These are phyloP conservation scores for Penicillium steckii DNA, from an alignment of 495 filamentous ascomycete species.

Conservation along the genomic window DNA sequence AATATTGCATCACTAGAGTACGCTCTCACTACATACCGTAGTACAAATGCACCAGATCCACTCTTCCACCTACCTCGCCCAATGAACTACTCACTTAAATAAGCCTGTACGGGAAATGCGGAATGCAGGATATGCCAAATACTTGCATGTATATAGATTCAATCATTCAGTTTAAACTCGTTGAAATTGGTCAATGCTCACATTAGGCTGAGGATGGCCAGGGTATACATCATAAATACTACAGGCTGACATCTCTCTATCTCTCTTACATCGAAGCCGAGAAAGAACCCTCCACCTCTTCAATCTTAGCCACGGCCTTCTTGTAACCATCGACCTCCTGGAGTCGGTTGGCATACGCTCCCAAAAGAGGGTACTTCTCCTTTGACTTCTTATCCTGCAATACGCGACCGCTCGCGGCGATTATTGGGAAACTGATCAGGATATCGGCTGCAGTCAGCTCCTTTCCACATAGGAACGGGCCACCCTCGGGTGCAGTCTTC, in stretches of 20 bases:
- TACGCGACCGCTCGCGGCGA: conserved; percentile 45
- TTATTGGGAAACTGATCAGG: conserved; percentile 71
- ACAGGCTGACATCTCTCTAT: neutral
- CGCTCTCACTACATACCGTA: no score
- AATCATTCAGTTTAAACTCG: neutral
- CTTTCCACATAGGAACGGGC: conserved; percentile 68
- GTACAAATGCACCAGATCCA: neutral
- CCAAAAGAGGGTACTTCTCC: conserved; percentile 61
- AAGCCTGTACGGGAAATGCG: neutral
- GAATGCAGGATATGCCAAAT: neutral
- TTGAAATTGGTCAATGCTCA: neutral
- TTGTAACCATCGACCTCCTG: conserved; percentile 62
- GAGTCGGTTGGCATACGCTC: conserved; percentile 60
- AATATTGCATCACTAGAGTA: no score
- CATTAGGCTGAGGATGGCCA: neutral
- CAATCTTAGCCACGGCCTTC: conserved; percentile 58
- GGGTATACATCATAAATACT: neutral
- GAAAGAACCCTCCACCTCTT: conserved; percentile 59
- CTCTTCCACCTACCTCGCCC: no score
- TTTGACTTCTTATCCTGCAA: conserved; percentile 48
- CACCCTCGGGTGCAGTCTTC: conserved; percentile 58
- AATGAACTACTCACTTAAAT: neutral
- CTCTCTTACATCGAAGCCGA: conserved; percentile 34
- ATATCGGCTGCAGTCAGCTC: conserved; percentile 79
- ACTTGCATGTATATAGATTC: no score